Evolutionary conservation across 2,329 filamentous ascomycete genomes (phyloP).

Genomic region (Xylaria digitata): DNA sequence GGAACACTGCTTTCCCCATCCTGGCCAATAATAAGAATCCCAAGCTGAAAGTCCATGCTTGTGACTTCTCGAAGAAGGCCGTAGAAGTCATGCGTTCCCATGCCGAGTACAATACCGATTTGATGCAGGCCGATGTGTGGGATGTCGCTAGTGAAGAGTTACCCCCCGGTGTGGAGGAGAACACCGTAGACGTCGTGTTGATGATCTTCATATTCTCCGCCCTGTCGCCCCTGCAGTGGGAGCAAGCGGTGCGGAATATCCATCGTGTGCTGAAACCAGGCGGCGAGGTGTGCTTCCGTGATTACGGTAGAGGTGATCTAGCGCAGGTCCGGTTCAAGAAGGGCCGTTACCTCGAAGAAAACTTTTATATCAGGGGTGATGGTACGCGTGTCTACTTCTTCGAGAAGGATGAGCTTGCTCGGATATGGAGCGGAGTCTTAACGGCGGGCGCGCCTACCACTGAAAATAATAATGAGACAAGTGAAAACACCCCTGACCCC

Average conservation of each 20-base stretch:
- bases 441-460: conserved; percentile 42
- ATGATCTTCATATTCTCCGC: conserved; percentile 99
- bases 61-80: conserved; percentile 95
- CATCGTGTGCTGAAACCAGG: conserved; percentile 87
- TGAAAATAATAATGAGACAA: conserved; percentile 41
- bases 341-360: conserved; percentile 91
- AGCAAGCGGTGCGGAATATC: conserved; percentile 82
- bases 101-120: conserved; percentile 76
- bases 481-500: conserved; percentile 39
- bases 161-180: conserved; percentile 80
- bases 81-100: conserved; percentile 90
- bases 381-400: conserved; percentile 99
- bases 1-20: conserved; percentile 96
- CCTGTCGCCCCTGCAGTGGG: conserved; percentile 86
- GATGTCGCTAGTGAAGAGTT: conserved; percentile 80
- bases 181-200: conserved; percentile 89
- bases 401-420: conserved; percentile 81
- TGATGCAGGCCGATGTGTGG: conserved; percentile 93
- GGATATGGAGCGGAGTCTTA: conserved; percentile 73
- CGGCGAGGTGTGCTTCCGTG: conserved; percentile 92
- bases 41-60: conserved; percentile 86
- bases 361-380: conserved; percentile 96
- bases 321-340: conserved; percentile 98
- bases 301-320: conserved; percentile 95
- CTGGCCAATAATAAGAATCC: conserved; percentile 85